Percentiles rank a stretch among this genome's conserved stretches.
phyloP scores from a whole-genome alignment of 352 stramenopile species.

The Globisporangium echinulatum region DNA sequence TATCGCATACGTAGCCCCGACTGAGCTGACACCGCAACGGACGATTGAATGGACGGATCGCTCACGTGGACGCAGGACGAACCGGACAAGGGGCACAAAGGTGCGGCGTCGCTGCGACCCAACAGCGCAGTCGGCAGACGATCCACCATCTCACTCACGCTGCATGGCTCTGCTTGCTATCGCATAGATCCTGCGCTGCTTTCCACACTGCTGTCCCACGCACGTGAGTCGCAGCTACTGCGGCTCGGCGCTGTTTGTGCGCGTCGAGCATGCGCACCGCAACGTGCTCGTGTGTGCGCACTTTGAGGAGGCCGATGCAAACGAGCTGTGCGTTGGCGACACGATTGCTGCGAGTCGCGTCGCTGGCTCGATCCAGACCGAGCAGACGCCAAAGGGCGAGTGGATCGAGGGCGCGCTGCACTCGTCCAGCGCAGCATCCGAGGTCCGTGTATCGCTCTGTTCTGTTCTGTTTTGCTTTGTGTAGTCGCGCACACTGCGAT shows the following conservation, averaged over 20 bases:
- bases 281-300: constrained; percentile 39
- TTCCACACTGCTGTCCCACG: constrained; percentile 61
- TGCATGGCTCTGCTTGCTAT: neutral
- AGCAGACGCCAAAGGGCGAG: constrained; percentile 54
- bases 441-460: too few species aligned
- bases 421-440: neutral
- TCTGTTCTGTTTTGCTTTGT: too few species aligned
- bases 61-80: constrained; percentile 20
- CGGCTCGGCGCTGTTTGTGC: constrained; percentile 40
- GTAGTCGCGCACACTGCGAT: too few species aligned
- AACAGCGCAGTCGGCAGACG: neutral
- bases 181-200: constrained; percentile 56
- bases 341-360: constrained; percentile 22
- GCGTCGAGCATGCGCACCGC: constrained; percentile 19
- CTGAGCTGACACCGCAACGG: too few species aligned
- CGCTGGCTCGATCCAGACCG: constrained; percentile 38
- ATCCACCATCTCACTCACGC: neutral
- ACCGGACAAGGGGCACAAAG: constrained; percentile 47
- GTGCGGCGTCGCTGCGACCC: constrained; percentile 3
- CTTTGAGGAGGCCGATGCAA: constrained; percentile 41
- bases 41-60: neutral
- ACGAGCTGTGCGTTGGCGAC: constrained; percentile 23
- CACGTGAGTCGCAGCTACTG: constrained; percentile 71
- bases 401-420: constrained; percentile 45
- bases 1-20: too few species aligned